Evolutionary conservation across 2,329 filamentous ascomycete genomes (phyloP), one percentile per base, ranked within the genome.

Genomic region (Diaporthe ilicicola): DNA sequence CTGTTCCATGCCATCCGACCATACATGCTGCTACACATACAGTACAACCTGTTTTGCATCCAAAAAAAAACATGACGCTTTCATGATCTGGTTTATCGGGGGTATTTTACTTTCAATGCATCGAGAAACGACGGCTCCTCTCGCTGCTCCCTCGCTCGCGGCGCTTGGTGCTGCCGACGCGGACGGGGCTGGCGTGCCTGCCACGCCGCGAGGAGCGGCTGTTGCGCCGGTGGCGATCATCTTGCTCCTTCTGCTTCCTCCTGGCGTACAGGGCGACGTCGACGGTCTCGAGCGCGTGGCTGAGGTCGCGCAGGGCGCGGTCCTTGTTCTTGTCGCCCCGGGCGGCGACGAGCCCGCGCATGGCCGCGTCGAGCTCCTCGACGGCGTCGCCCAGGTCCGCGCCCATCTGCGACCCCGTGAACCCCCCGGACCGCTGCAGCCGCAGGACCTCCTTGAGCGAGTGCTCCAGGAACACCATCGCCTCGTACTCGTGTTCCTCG

Each of bases 321-420:
- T 59, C 54, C 50, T 55, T 70, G n/a, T 66, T 37, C 59, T 50
- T 70, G 48, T 66, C 68, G 13, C 15, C 54, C 50, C n/a, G n/a
- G 68, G 68, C 59, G n/a, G 48, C 48, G 56, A 70, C 37, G n/a
- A 70, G 68, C 29, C 12, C 24, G 12, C 29, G 51, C 68, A 66
- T 70, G 4, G 68, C 50, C 22, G 39, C 29, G 59, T 70, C 68
- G n/a, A 70, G 68, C 22, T 70, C 68, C 32, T 70, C 68, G 27
- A 70, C 68, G 2, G 68, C 68, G 59, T 66, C 68, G 48, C 68
- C 68, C 13, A 70, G 68, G 50, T 70, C 59, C 50, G 55, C 59
- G 59, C 62, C 59, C 24, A 66, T 34, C 48, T 55, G 59, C 8
- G 59, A 66, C 3, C 68, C 68, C 42, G 24, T 15, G 50, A 66